These are phyloP conservation scores for Neurospora sp. DNA, from an alignment of 495 filamentous ascomycete genomes.

Conservation along the genomic window DNA sequence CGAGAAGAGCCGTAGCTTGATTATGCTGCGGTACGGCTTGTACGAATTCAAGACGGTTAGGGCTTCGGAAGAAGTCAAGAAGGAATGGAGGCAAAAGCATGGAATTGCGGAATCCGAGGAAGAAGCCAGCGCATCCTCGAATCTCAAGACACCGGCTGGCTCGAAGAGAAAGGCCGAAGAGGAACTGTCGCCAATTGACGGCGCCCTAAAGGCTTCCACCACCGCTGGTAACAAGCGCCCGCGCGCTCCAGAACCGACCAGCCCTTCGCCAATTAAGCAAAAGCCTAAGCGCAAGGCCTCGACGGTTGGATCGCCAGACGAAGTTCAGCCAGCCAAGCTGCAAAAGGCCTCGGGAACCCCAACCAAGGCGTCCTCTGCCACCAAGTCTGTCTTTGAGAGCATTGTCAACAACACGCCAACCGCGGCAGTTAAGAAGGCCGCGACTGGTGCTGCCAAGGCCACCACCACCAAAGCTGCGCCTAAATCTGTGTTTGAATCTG, in stretches of 20 bases:
- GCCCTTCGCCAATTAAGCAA: conserved; percentile 19
- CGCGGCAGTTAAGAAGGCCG: conserved; percentile 16
- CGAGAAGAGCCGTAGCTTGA: conserved; percentile 42
- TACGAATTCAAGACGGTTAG: conserved; percentile 45
- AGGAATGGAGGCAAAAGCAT: conserved; percentile 38
- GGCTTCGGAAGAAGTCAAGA: conserved; percentile 35
- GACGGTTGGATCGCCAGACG: conserved; percentile 32
- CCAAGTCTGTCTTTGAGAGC: conserved; percentile 37
- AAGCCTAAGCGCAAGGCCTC: conserved; percentile 38
- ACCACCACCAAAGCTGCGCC: conserved; percentile 11
- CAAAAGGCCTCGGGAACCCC: conserved; percentile 38
- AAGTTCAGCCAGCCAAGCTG: conserved; percentile 49
- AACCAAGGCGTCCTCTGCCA: conserved; percentile 31
- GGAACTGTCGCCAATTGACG: conserved; percentile 25
- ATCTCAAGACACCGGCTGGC: conserved; percentile 10
- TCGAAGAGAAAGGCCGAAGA: conserved; percentile 40
- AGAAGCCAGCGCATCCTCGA: conserved; percentile 9
- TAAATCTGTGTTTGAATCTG: conserved; percentile 19
- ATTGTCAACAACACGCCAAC: conserved; percentile 29
- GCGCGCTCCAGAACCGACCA: conserved; percentile 20
- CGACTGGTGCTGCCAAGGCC: conserved; percentile 12
- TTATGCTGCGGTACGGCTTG: conserved; percentile 42
- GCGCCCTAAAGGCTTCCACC: conserved; percentile 22
- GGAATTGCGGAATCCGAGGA: conserved; percentile 30
- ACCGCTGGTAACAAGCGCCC: conserved; percentile 34